phyloP scores from a whole-genome alignment of 2,329 filamentous ascomycete species.

The Akanthomyces lecanii region DNA sequence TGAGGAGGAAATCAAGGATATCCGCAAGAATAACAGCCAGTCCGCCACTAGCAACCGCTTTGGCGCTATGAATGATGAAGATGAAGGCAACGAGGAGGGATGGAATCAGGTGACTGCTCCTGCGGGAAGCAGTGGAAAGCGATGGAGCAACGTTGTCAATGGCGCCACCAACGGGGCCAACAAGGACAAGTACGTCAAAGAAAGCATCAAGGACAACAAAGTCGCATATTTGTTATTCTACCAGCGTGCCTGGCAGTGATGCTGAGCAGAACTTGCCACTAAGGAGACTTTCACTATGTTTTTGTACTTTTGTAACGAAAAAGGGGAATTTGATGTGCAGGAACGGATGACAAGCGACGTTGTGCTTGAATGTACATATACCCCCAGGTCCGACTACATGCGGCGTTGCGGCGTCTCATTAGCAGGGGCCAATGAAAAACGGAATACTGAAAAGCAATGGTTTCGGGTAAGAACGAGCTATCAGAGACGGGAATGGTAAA shows the following conservation, averaged over 20 bases:
- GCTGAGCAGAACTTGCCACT: neutral
- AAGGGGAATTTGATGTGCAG: neutral
- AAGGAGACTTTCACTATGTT: neutral
- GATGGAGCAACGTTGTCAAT: constrained; percentile 65
- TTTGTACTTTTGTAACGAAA: constrained; percentile 9
- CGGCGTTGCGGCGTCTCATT: constrained; percentile 5
- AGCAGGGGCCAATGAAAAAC: neutral
- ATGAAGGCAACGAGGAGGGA: constrained; percentile 61
- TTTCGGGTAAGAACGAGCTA: too few species aligned
- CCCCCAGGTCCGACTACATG: neutral
- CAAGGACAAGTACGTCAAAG: constrained; percentile 56
- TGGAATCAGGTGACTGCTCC: constrained; percentile 76
- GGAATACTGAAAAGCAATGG: neutral
- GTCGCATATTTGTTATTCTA: constrained; percentile 97
- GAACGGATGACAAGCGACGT: neutral
- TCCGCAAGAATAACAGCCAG: constrained; percentile 24
- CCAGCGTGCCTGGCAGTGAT: constrained; percentile 58
- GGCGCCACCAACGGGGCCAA: constrained; percentile 47
- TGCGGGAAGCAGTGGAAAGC: constrained; percentile 60
- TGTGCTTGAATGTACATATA: constrained; percentile 11
- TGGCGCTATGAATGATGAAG: constrained; percentile 63
- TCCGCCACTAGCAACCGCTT: constrained; percentile 63
- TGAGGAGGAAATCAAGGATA: constrained; percentile 64
- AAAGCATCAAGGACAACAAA: constrained; percentile 83
- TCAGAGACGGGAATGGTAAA: neutral